Evolutionary conservation across 208 protist genomes (phyloP).

Genomic region (Blastocrithidia nonstop): DNA sequence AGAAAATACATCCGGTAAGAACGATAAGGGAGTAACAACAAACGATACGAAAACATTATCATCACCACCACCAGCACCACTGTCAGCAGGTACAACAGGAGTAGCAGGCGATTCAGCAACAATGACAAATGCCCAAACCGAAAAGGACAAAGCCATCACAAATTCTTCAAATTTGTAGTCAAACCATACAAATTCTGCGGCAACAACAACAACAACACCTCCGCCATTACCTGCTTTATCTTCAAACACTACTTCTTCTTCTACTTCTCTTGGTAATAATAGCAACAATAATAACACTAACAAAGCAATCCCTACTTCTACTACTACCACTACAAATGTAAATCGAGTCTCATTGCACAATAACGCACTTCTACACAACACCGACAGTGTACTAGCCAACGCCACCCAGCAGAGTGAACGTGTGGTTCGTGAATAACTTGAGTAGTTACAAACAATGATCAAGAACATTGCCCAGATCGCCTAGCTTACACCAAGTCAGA

Average conservation of each 20-base stretch:
- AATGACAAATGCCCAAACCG: too few relatives aligned
- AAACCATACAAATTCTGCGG: not conserved
- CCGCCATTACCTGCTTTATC: too few relatives aligned
- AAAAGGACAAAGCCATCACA: not conserved
- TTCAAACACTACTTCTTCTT: too few relatives aligned
- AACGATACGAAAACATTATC: too few relatives aligned
- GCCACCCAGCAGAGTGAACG: constrained; percentile 51
- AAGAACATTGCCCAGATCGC: constrained; percentile 63
- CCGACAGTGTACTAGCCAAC: constrained; percentile 50
- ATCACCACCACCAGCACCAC: too few relatives aligned
- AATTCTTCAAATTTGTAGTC: not conserved
- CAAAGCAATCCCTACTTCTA: constrained; percentile 1
- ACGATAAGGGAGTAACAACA: too few relatives aligned
- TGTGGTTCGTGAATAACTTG: constrained; percentile 24
- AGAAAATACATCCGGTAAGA: too few relatives aligned
- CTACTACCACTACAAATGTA: constrained; percentile 9
- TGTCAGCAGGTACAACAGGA: too few relatives aligned
- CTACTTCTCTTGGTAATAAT: too few relatives aligned
- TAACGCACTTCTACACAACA: constrained; percentile 38
- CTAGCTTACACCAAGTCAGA: constrained; percentile 42
- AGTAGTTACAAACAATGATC: constrained; percentile 37
- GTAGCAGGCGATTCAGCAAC: too few relatives aligned
- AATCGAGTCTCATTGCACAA: constrained; percentile 47
- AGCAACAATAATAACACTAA: constrained; percentile 1
- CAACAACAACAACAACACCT: not conserved